Conservation (phyloP, 148 eudicot genomes). For the Arbutus unedo region DNA sequence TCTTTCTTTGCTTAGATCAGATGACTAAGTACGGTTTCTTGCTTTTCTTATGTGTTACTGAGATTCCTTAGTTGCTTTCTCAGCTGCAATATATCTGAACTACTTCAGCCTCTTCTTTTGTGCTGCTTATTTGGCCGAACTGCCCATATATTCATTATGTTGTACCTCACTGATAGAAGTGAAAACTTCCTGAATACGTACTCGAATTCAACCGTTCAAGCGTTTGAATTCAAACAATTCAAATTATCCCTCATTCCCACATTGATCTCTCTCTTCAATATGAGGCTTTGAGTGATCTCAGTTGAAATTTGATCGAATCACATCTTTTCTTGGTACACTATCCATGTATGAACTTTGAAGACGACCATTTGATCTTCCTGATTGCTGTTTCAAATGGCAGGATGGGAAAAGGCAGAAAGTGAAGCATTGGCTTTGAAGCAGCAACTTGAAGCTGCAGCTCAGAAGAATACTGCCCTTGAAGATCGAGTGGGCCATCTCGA, state of each 20-base stretch:
- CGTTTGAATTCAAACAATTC: background rate
- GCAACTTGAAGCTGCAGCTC: slow-evolving; percentile 54
- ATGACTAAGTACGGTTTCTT: background rate
- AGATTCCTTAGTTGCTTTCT: slow-evolving; percentile 8
- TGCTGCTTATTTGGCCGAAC: background rate
- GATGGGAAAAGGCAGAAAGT: slow-evolving; percentile 94
- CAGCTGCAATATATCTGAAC: background rate
- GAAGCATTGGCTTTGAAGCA: slow-evolving; percentile 57
- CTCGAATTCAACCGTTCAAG: background rate
- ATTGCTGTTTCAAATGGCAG: slow-evolving; percentile 24
- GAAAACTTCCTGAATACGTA: background rate
- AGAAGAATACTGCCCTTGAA: slow-evolving; percentile 60
- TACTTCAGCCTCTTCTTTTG: slow-evolving; percentile 8
- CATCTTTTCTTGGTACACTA: background rate
- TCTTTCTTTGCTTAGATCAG: background rate
- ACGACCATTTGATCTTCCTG: background rate
- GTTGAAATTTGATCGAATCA: background rate
- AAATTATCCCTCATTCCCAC: background rate
- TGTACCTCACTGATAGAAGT: background rate
- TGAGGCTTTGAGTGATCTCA: background rate
- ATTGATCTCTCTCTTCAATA: background rate
- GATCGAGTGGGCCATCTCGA: slow-evolving; percentile 70
- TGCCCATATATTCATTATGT: background rate
- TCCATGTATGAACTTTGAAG: background rate
- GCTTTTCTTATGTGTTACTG: background rate